Base-by-base conservation (phyloP, 2,329 filamentous ascomycete genomes). In the Westerdykella aurantiaca region DNA sequence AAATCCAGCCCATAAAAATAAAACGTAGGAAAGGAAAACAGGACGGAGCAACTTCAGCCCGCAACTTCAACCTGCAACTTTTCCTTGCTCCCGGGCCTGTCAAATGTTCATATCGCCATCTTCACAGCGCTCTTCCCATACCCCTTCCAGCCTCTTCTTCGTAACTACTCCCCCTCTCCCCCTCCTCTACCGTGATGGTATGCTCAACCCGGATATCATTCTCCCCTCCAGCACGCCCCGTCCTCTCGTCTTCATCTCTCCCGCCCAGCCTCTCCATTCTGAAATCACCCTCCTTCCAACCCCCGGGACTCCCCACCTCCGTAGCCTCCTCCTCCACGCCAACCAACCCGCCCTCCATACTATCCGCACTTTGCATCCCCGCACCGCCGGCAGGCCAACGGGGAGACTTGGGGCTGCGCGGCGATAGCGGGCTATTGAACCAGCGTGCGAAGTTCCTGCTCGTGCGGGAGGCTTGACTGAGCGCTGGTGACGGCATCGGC, bases 281-380 rank as follows among this genome's bases (percentile, higher is more conserved):
- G 11, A 29, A 3, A 29, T 29, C 11, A 9, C 11, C 25, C 7
- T 29, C 25, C 25, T 29, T 29, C 25, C 25, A 29, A 7, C 25
- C 11, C 25, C 25, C 25, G 7, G 25, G 25, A 7, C 25, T 29
- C 25, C 7, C 11, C 25, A 12, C 25, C 25, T 29, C 25, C 25
- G 7, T 9, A 4, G 9, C 25, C 25, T 29, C 25, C 7, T 29
- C 25, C 9, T 29, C 25, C 7, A 29, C 25, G 11, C 25, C 25
- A 9, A 55, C 49, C 12, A 54, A 29, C 21, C 51, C 47, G 29
- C 34, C 44, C 38, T 53, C 51, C 29, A 48, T 40, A 31, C 46
- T 51, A 39, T 55, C 51, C 14, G 34, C 40, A 34, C 39, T 45
- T 9, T 22, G 17, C 39, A 46, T 21, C 11, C 33, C 35, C 14